Evolutionary conservation across 306 rosid genomes (phyloP), one percentile per base, ranked within the genome.

Genomic region (Cicer pinnatifidum): DNA sequence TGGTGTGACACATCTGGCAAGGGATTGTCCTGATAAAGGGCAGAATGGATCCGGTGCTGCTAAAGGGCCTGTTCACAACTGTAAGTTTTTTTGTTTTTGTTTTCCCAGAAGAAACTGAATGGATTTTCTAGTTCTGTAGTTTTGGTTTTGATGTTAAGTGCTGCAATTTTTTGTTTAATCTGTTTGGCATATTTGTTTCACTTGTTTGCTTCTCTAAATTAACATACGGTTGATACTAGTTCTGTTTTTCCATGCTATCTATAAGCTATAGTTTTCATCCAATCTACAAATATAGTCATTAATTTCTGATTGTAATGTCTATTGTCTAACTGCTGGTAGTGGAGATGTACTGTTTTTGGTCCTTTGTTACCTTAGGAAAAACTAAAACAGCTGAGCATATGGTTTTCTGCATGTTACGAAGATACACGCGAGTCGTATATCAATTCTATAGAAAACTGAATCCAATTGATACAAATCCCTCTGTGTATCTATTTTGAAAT

Each of bases 1-100:
- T 20, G 93, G 94, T 17, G 91, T 95, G 60, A 91, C 99, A 61
- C 99, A 95, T 84, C 83, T 95, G 87, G 99, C 97, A 13, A 90
- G 61, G 81, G 96, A 95, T 79, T 95, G 99, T 84, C 89, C 99
- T 15, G 86, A 87, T 56, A 90, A 95, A 81, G 83, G 85, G 73
- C 70, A 5, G 67, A 71, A 50, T 45, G 81, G 78, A 81, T 69
- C 78, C 50, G 57, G 48, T 62, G 73, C 81, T 67, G 60, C 81
- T 16, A 51, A 77, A 61, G 54, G 74, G 69, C 48, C 65, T 13
- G 16, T 13, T 62, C 13, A 44, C 37, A 19, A 81, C 46, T 66
- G 95, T 89, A 86, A 81, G 91, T 15, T 58, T 62, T 73, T 65
- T 50, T 59, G 17, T 58, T 62, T 70, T 65, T 50, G 33, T 10